phyloP scores from a whole-genome alignment of 2,329 filamentous ascomycete genomes.

The Arthroderma uncinatum region DNA sequence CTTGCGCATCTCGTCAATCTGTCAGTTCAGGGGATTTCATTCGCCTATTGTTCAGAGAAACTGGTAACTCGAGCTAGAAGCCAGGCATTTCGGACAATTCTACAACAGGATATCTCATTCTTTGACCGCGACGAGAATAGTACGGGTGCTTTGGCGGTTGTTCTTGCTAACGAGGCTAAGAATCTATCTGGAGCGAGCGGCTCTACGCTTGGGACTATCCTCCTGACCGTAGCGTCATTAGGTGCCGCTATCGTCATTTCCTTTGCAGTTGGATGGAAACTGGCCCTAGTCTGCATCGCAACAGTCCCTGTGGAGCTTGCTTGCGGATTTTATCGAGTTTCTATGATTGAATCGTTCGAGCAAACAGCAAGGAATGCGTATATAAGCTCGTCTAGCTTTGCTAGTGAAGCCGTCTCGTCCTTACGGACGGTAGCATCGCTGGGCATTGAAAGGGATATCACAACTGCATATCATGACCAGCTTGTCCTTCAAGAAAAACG shows the following conservation, averaged over 20 bases:
- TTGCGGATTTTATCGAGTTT: slow-evolving; percentile 60
- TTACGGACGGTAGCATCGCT: slow-evolving; percentile 44
- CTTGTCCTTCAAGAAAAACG: slow-evolving; percentile 38
- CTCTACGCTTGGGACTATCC: slow-evolving; percentile 57
- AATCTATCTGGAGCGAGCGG: slow-evolving; percentile 58
- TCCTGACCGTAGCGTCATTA: slow-evolving; percentile 58
- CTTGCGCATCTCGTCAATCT: slow-evolving; percentile 56
- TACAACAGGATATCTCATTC: slow-evolving; percentile 84
- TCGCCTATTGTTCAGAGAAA: slow-evolving; percentile 73
- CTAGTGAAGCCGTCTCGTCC: slow-evolving; percentile 41
- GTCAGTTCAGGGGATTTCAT: slow-evolving; percentile 60
- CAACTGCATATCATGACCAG: slow-evolving; percentile 55
- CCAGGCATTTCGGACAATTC: slow-evolving; percentile 69
- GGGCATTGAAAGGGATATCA: slow-evolving; percentile 62
- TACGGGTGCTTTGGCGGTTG: slow-evolving; percentile 74
- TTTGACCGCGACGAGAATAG: slow-evolving; percentile 86
- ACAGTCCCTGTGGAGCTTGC: slow-evolving; percentile 58
- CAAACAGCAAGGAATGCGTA: slow-evolving; percentile 58
- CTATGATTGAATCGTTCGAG: slow-evolving; percentile 68
- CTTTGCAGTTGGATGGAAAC: slow-evolving; percentile 65
- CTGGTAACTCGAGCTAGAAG: slow-evolving; percentile 78
- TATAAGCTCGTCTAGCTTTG: slow-evolving; percentile 41
- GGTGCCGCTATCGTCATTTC: slow-evolving; percentile 57
- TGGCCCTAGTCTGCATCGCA: slow-evolving; percentile 60
- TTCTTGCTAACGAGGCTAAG: slow-evolving; percentile 60